Conservation (phyloP, 106 monocot species). For the Apostasia shenzhenica region DNA sequence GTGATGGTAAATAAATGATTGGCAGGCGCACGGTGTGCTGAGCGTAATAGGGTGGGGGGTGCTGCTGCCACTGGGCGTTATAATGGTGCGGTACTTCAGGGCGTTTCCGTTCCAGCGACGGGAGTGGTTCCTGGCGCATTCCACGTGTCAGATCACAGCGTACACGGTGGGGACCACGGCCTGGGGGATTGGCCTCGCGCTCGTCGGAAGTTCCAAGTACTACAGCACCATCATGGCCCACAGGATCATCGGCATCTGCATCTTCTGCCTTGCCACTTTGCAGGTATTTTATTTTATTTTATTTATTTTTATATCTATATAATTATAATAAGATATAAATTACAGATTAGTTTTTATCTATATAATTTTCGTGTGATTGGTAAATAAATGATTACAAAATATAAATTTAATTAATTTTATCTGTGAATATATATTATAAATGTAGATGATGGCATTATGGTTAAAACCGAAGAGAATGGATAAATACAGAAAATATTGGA, state of each 20-base stretch:
- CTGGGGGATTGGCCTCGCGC: slow-evolving; percentile 17
- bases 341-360: too few relatives aligned
- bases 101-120: neutral
- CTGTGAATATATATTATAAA: neutral
- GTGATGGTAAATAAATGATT: neutral
- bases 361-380: too few relatives aligned
- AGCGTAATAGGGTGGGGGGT: slow-evolving; percentile 25
- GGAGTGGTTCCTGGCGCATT: slow-evolving; percentile 7
- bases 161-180: slow-evolving; percentile 9
- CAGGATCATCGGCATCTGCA: slow-evolving; percentile 14
- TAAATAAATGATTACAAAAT: too few relatives aligned
- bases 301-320: neutral
- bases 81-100: slow-evolving; percentile 10
- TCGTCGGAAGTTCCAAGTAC: neutral
- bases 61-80: slow-evolving; percentile 10
- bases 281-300: slow-evolving; percentile 8
- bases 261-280: slow-evolving; percentile 19
- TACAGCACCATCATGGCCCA: slow-evolving; percentile 6
- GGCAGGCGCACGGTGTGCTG: slow-evolving; percentile 19
- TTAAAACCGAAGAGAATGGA: slow-evolving; percentile 8
- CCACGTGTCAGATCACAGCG: neutral
- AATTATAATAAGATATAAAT: neutral
- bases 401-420: too few relatives aligned
- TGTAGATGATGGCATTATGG: slow-evolving; percentile 28
- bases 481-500: slow-evolving; percentile 17